Conservation (phyloP, 2,329 filamentous ascomycete species). For the Fusarium pseudocircinatum region DNA sequence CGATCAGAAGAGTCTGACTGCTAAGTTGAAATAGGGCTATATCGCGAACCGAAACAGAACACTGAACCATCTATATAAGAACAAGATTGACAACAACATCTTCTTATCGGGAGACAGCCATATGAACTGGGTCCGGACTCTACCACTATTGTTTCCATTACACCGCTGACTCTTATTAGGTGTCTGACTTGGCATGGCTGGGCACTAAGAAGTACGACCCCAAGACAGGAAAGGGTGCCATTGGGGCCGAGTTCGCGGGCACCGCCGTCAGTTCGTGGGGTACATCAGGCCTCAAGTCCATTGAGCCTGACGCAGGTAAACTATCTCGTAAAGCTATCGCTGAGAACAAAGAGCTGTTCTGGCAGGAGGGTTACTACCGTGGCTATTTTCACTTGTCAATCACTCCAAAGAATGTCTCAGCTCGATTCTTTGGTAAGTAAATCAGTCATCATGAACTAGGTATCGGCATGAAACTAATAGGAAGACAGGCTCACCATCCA, state of each 20-base stretch:
- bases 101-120: background rate
- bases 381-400: background rate
- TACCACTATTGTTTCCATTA: no score
- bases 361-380: background rate
- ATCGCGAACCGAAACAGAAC: constrained; percentile 2
- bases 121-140: background rate
- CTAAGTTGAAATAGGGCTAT: background rate
- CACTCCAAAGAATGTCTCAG: background rate
- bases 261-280: background rate
- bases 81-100: background rate
- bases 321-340: background rate
- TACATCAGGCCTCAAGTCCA: background rate
- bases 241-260: background rate
- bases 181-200: background rate
- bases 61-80: background rate
- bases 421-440: background rate
- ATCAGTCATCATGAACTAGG: fast-evolving
- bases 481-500: background rate
- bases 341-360: background rate
- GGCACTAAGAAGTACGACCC: background rate
- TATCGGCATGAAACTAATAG: fast-evolving
- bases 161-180: background rate
- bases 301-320: background rate
- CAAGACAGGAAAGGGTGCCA: background rate
- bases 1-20: fast-evolving